Evolutionary conservation across 2,329 filamentous ascomycete genomes (phyloP), one percentile per base, ranked within the genome.

Genomic region (Aureobasidium lini): DNA sequence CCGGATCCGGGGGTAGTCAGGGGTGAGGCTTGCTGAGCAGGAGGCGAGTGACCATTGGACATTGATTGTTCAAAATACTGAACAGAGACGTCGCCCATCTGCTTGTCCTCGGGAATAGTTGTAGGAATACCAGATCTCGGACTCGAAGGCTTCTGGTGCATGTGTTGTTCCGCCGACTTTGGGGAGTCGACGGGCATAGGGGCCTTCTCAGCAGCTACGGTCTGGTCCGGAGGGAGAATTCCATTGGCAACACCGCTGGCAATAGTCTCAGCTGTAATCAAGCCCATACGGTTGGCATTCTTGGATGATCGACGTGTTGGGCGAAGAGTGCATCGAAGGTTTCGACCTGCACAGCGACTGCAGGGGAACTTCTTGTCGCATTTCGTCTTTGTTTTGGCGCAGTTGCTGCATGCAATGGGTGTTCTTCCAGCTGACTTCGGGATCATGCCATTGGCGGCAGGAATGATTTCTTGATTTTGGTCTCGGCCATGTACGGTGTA

Each of bases 321-420:
- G 47, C 78, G 70, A 36, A 79, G 66, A 9, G 72, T 75, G 67
- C 77, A 80, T 60, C 73, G 70, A 43, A 80, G 71, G 62, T 79
- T 79, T 48, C 77, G 69, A 15, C 73, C 72, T n/a, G 75, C 76
- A 69, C 78, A 80, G 61, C 78, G 71, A 64, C 73, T 77, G 69
- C 78, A 80, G n/a, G 78, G 78, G 59, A 80, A 79, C 68, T 79
- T 79, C 69, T 79, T 79, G 63, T 80, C 78, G 62, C 78, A 80
- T 62, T 80, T 80, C 11, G 78, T 80, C 71, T 80, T 80, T 3
- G 77, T 80, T 67, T 80, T 80, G 9, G 78, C 77, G 63, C 78
- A 80, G 61, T 80, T 80, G 66, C 74, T 79, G 69, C 78, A 80
- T 29, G 78, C 78, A 62, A 80, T 80, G 10, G 78, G 77, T 37